A percentile compares a stretch with the other conserved stretches of the same genome.
Evolutionary conservation across 176 grass and related monocot genomes (phyloP).

Genomic region (Hsuehochloa calcarea): DNA sequence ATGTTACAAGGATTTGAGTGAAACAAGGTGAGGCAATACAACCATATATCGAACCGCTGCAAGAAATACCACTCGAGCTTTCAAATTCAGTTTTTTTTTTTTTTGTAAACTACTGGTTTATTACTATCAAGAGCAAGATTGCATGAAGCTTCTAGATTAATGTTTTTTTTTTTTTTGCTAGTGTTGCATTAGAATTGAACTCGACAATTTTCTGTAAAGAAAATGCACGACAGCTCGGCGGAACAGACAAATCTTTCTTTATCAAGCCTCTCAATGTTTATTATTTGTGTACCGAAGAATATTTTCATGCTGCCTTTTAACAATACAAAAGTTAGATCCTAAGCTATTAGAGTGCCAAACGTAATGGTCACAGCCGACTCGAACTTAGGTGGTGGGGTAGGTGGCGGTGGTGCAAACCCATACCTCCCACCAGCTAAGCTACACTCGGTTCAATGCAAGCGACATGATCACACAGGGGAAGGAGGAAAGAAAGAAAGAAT

Average conservation of each 20-base stretch:
- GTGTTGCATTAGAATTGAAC: background rate
- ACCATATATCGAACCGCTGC: background rate
- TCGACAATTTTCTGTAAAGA: background rate
- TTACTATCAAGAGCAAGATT: background rate
- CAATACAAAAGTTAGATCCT: background rate
- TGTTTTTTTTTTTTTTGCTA: background rate
- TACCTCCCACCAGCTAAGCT: too few relatives aligned
- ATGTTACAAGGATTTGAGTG: background rate
- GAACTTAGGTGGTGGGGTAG: too few relatives aligned
- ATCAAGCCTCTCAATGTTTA: background rate
- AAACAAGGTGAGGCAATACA: background rate
- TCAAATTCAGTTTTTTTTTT: background rate
- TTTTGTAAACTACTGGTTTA: conserved; percentile 5
- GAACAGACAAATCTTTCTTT: background rate
- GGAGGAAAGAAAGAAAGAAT: background rate
- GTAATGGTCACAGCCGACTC: conserved; percentile 35
- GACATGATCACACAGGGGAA: too few relatives aligned
- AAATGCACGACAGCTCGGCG: background rate
- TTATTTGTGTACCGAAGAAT: background rate
- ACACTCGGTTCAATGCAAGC: too few relatives aligned
- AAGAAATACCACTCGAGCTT: background rate
- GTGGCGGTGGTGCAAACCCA: too few relatives aligned
- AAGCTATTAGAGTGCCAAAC: conserved; percentile 39
- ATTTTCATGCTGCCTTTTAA: background rate
- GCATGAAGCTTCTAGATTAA: background rate